Evolutionary conservation across 345 rosid species (phyloP).

Genomic region (Dipteronia dyeriana): DNA sequence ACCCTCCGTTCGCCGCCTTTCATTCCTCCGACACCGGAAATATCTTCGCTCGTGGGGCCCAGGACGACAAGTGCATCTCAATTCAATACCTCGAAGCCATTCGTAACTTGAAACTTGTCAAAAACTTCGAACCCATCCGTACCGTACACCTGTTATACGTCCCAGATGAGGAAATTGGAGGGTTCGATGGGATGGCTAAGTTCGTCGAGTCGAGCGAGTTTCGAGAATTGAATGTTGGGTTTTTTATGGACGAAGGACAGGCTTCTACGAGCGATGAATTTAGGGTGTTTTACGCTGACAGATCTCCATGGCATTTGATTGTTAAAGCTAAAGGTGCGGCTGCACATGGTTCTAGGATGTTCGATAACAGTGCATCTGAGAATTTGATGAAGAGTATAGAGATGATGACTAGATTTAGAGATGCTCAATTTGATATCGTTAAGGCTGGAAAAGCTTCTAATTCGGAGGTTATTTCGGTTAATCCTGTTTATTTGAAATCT

Average conservation of each 20-base stretch:
- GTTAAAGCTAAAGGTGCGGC: constrained; percentile 65
- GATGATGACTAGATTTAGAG: constrained; percentile 62
- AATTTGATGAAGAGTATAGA: constrained; percentile 90
- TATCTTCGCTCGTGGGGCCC: constrained; percentile 86
- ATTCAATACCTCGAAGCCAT: constrained; percentile 84
- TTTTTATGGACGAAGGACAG: constrained; percentile 84
- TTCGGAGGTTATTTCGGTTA: constrained; percentile 81
- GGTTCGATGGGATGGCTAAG: constrained; percentile 54
- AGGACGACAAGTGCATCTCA: constrained; percentile 85
- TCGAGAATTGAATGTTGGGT: constrained; percentile 71
- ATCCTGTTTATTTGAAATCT: constrained; percentile 84
- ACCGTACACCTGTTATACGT: constrained; percentile 68
- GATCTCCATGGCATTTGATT: constrained; percentile 62
- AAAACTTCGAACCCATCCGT: constrained; percentile 49
- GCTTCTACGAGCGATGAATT: constrained; percentile 66
- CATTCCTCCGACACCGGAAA: constrained; percentile 47
- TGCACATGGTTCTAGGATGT: constrained; percentile 83
- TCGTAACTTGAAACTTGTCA: constrained; percentile 45
- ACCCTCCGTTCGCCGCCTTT: constrained; percentile 81
- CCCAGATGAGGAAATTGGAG: constrained; percentile 92
- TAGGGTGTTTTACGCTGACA: constrained; percentile 75
- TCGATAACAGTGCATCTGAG: constrained; percentile 82
- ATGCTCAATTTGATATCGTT: constrained; percentile 67
- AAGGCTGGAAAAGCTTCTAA: constrained; percentile 68
- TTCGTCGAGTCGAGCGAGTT: constrained; percentile 64